Base-by-base conservation (phyloP, 2,329 filamentous ascomycete genomes). In the Beauveria caledonica region DNA sequence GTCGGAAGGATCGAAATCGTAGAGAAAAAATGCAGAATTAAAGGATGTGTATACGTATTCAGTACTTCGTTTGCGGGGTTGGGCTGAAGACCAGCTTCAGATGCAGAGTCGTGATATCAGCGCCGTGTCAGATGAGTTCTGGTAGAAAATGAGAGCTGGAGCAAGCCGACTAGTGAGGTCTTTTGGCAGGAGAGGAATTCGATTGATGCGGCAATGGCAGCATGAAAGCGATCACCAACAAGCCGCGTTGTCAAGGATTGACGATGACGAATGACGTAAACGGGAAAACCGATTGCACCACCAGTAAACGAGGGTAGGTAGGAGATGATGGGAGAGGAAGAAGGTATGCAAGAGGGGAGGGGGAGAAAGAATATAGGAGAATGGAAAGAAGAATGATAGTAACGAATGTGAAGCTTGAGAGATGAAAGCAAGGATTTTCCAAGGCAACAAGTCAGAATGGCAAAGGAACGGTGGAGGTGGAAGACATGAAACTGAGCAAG, bases 271-370 rank as follows among this genome's bases (percentile, higher is more conserved):
- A 58, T 58, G 54, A 49, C 57, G 39, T 29, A 40, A 36, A 10
- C 21, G 11, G 5, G 49, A 27, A 36, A 3, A 54, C 2, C 21
- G 2, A 10, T n/a, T 23, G 33, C 23, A 21, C n/a, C 46, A 42
- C 40, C 23, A 19, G 39, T n/a, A 50, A 52, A 58, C 36, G 50
- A 62, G 56, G 40, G 51, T 21, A 62, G 33, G 51, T 21, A 62
- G 49, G 59, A 19, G 60, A 55, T 55, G 50, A 60, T 44, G 53
- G 21, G 52, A 62, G 50, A 67, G 66, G 64, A 63, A 62, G 66
- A 63, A 56, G 50, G n/a, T 33, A 52, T 36, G 33, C 33, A 36
- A 36, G 13, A 15, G 11, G 33, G 33, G 57, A 60, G 58, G 55
- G 51, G 60, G 53, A 60, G 60, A 57, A 59, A 60, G 61, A 42